Conservation (phyloP, 2,329 filamentous ascomycete species). For the Zarea fungicola region DNA sequence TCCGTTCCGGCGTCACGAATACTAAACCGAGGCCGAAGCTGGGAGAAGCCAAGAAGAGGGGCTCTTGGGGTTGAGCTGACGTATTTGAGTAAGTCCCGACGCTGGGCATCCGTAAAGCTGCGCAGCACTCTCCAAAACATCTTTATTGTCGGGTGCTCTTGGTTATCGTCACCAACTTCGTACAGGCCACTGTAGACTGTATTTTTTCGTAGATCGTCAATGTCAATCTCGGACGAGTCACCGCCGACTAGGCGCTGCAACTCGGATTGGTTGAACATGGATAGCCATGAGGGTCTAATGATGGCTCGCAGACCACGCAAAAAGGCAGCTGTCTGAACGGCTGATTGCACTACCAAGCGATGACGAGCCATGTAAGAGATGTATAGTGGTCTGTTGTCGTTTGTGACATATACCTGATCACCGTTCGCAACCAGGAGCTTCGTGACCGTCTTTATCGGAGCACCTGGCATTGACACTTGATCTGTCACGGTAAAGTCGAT, state of each 20-base stretch:
- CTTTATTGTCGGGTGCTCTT: slow-evolving; percentile 79
- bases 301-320: slow-evolving; percentile 80
- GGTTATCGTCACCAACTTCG: slow-evolving; percentile 76
- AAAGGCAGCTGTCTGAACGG: slow-evolving; percentile 80
- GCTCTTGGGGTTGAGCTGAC: slow-evolving; percentile 91
- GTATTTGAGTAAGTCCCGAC: slow-evolving; percentile 86
- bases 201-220: slow-evolving; percentile 77
- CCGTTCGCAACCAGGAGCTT: slow-evolving; percentile 73
- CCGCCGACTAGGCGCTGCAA: slow-evolving; percentile 90
- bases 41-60: slow-evolving; percentile 81
- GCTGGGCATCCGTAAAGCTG: slow-evolving; percentile 67
- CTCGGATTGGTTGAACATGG: slow-evolving; percentile 97
- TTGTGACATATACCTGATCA: slow-evolving; percentile 73
- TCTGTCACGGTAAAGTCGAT: slow-evolving; percentile 90
- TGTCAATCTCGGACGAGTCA: slow-evolving; percentile 77
- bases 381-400: slow-evolving; percentile 89
- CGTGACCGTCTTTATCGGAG: slow-evolving; percentile 57
- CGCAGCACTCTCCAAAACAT: slow-evolving; percentile 91
- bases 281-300: slow-evolving; percentile 87
- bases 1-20: slow-evolving; percentile 67
- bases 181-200: slow-evolving; percentile 88
- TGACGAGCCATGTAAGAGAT: slow-evolving; percentile 88
- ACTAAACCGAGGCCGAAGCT: slow-evolving; percentile 79
- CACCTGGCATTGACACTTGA: slow-evolving; percentile 43
- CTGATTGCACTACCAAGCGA: slow-evolving; percentile 74